Percentiles rank a stretch among this genome's conserved stretches.
phyloP scores from a whole-genome alignment of 768 basidiomycete species.

The Leccinum fibrillosum region DNA sequence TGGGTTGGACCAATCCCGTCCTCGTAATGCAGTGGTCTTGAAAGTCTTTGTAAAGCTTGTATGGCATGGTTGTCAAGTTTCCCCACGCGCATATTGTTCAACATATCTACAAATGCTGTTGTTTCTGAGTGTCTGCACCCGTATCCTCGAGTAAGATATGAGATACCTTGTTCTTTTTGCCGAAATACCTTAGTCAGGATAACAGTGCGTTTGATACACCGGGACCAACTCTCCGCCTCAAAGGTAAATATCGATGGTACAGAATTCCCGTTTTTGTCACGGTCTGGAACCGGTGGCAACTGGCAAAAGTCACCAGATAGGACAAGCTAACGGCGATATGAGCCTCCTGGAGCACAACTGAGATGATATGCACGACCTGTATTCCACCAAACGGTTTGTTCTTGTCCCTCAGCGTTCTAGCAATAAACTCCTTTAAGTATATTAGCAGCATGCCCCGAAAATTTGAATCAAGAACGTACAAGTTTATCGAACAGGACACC shows the following conservation, averaged over 20 bases:
- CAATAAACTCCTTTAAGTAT: constrained; percentile 54
- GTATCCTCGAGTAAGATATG: background rate
- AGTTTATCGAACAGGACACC: constrained; percentile 79
- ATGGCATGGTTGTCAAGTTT: constrained; percentile 42
- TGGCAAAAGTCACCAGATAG: constrained; percentile 91
- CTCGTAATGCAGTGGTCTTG: constrained; percentile 54
- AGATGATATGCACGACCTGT: constrained; percentile 48
- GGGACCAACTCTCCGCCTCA: constrained; percentile 71
- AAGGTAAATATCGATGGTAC: constrained; percentile 68
- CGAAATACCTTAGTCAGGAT: constrained; percentile 76
- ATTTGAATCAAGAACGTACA: constrained; percentile 35
- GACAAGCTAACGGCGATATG: constrained; percentile 50
- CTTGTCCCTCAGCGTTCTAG: constrained; percentile 49
- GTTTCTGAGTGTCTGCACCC: background rate
- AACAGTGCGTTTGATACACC: constrained; percentile 56
- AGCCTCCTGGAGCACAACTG: background rate
- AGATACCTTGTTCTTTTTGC: constrained; percentile 74
- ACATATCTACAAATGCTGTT: constrained; percentile 73
- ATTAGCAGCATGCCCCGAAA: constrained; percentile 35
- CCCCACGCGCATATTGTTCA: constrained; percentile 87
- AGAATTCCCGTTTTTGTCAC: constrained; percentile 44
- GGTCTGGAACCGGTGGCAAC: constrained; percentile 72
- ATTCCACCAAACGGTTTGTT: constrained; percentile 78
- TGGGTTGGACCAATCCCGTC: constrained; percentile 84
- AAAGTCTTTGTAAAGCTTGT: constrained; percentile 51